A percentile compares a stretch with the other conserved stretches of the same genome.
Evolutionary conservation across 495 filamentous ascomycete genomes (phyloP).

Genomic region (Lichenothelia convexa): DNA sequence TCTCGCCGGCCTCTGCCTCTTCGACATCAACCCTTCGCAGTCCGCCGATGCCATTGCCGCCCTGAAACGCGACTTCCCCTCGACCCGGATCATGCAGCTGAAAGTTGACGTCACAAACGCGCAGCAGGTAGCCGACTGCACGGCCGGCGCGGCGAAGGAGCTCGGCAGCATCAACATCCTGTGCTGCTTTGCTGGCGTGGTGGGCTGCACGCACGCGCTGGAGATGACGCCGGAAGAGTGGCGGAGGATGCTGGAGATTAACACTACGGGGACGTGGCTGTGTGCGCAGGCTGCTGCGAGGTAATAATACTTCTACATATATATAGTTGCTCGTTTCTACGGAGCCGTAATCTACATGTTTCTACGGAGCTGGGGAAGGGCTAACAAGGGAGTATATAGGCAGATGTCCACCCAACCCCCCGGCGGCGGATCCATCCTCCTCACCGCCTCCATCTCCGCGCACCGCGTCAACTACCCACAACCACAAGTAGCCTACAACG

Average conservation of each 20-base stretch:
- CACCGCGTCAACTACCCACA: slow-evolving; percentile 51
- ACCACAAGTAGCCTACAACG: slow-evolving; percentile 52
- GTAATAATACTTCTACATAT: slow-evolving; percentile 14
- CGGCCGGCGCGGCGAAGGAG: slow-evolving; percentile 20
- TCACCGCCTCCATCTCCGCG: slow-evolving; percentile 50
- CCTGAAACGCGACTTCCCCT: slow-evolving; percentile 35
- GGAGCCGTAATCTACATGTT: too few species aligned
- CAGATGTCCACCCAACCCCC: neutral
- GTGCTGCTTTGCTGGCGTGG: slow-evolving; percentile 50
- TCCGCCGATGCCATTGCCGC: slow-evolving; percentile 22
- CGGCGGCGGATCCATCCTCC: slow-evolving; percentile 47
- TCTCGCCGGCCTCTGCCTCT: slow-evolving; percentile 36
- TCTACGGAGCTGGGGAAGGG: slow-evolving; percentile 10
- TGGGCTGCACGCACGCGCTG: slow-evolving; percentile 36
- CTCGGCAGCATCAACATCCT: slow-evolving; percentile 40
- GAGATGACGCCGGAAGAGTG: slow-evolving; percentile 37
- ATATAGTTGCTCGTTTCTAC: too few species aligned
- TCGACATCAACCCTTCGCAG: slow-evolving; percentile 37
- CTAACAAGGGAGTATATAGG: neutral
- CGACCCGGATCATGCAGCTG: slow-evolving; percentile 26
- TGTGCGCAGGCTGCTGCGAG: slow-evolving; percentile 46
- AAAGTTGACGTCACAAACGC: slow-evolving; percentile 40
- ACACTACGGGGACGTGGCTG: slow-evolving; percentile 49
- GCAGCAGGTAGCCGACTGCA: slow-evolving; percentile 18
- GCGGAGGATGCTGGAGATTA: slow-evolving; percentile 44